Evolutionary conservation across 148 eudicot species (phyloP).

Genomic region (Rhododendron simsii): DNA sequence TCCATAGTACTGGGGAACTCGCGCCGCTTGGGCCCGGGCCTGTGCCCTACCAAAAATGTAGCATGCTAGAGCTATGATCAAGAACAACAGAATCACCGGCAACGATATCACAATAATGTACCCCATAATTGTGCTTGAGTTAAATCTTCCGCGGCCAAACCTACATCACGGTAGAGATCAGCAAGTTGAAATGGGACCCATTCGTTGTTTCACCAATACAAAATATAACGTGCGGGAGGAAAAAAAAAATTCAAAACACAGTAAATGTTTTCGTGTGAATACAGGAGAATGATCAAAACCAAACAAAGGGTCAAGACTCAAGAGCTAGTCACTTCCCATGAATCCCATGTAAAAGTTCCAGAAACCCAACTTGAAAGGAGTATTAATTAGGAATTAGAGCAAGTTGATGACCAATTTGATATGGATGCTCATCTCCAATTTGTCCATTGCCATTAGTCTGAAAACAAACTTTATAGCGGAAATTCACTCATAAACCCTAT

Average conservation of each 20-base stretch:
- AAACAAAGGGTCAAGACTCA: background rate
- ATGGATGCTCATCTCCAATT: background rate
- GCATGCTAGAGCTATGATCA: slow-evolving; percentile 47
- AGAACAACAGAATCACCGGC: slow-evolving; percentile 38
- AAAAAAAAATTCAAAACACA: background rate
- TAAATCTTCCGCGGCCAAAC: background rate
- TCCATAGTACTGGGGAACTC: slow-evolving; percentile 30
- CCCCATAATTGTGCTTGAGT: slow-evolving; percentile 31
- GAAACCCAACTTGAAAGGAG: background rate
- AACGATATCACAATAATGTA: slow-evolving; percentile 30
- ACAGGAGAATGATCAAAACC: background rate
- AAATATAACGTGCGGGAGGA: background rate
- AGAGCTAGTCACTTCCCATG: background rate
- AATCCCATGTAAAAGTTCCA: background rate
- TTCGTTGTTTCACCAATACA: background rate
- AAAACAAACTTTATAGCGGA: background rate
- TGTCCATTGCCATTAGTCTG: no score
- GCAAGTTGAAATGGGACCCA: background rate
- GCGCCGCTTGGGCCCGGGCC: slow-evolving; percentile 23
- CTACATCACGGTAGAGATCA: background rate
- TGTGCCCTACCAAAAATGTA: slow-evolving; percentile 47
- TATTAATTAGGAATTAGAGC: background rate
- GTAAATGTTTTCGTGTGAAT: background rate
- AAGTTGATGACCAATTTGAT: background rate
- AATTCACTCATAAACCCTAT: background rate